Evolutionary conservation across 768 basidiomycete genomes (phyloP).

Genomic region (Lentinus tigrinus): DNA sequence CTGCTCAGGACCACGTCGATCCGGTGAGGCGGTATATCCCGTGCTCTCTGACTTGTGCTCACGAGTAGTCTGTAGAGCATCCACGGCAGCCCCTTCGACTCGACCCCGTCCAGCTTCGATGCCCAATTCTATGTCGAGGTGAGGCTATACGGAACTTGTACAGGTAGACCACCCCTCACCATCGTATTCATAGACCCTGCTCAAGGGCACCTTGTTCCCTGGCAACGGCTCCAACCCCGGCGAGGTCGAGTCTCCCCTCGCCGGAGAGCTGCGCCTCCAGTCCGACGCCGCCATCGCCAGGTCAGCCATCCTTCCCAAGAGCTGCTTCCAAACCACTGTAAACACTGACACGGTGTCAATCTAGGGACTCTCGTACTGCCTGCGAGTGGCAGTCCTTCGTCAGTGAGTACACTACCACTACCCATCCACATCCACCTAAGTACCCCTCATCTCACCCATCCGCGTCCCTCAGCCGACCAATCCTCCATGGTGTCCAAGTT

Average conservation of each 20-base stretch:
- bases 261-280: slow-evolving; percentile 33
- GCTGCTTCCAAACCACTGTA: too few species aligned
- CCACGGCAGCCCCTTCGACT: slow-evolving; percentile 26
- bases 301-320: too few species aligned
- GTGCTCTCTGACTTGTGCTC: slow-evolving; percentile 17
- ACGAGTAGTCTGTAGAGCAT: slow-evolving; percentile 16
- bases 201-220: slow-evolving; percentile 25
- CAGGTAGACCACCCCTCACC: neutral
- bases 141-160: neutral
- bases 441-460: too few species aligned
- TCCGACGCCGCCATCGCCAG: slow-evolving; percentile 31
- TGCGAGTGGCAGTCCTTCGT: slow-evolving; percentile 26
- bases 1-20: slow-evolving; percentile 24
- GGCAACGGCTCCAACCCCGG: slow-evolving; percentile 24
- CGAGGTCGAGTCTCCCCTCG: slow-evolving; percentile 28
- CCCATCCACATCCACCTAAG: too few species aligned
- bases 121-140: slow-evolving; percentile 28
- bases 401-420: slow-evolving; percentile 4
- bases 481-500: slow-evolving; percentile 13
- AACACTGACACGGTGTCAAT: too few species aligned
- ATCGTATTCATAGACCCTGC: slow-evolving; percentile 7
- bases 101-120: slow-evolving; percentile 27
- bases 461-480: slow-evolving; percentile 14
- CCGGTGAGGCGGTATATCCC: slow-evolving; percentile 16
- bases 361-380: slow-evolving; percentile 14